Evolutionary conservation across 768 basidiomycete species (phyloP).

Genomic region (Pulveroboletus sp.): DNA sequence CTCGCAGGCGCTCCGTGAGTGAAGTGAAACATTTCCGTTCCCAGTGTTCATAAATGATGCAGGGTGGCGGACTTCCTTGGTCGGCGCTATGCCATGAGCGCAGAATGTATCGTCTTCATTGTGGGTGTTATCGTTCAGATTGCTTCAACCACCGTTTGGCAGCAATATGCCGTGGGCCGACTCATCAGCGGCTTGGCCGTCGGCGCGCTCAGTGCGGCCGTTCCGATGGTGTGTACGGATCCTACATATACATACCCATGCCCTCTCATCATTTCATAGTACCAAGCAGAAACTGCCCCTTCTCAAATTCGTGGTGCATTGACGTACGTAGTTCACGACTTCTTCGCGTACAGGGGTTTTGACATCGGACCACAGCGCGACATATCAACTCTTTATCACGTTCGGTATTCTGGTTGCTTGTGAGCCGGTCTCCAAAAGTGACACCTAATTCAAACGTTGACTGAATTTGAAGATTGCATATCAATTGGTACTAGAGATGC

Average conservation of each 20-base stretch:
- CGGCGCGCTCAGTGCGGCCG: constrained; percentile 62
- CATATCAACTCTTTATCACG: constrained; percentile 64
- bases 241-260: constrained; percentile 2
- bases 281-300: constrained; percentile 71
- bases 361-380: constrained; percentile 30
- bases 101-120: constrained; percentile 53
- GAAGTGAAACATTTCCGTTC: not conserved
- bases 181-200: constrained; percentile 65
- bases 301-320: constrained; percentile 66
- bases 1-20: constrained; percentile 59
- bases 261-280: constrained; percentile 33
- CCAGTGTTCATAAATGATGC: not conserved
- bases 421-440: constrained; percentile 21
- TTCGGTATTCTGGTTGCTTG: constrained; percentile 67
- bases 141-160: constrained; percentile 48
- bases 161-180: constrained; percentile 64
- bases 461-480: constrained; percentile 46
- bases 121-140: constrained; percentile 63
- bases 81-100: constrained; percentile 60
- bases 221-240: constrained; percentile 47
- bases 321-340: constrained; percentile 31
- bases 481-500: constrained; percentile 61
- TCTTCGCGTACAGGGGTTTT: not conserved
- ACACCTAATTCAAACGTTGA: not conserved
- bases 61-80: constrained; percentile 65